phyloP scores from a whole-genome alignment of 345 rosid species.

The Gossypium anomalum region DNA sequence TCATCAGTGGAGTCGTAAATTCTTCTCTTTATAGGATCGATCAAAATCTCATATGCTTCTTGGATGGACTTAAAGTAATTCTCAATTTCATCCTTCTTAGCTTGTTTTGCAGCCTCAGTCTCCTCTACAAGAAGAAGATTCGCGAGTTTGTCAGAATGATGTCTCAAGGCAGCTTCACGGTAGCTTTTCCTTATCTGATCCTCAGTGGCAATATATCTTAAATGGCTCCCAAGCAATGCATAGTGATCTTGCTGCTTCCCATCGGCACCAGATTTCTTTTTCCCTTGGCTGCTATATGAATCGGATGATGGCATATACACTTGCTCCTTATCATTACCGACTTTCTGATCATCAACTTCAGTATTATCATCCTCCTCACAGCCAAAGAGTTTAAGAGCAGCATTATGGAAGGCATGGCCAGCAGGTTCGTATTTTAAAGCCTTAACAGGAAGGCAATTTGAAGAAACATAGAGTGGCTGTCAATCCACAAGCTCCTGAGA shows the following conservation, averaged over 20 bases:
- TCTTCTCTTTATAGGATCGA: slow-evolving; percentile 85
- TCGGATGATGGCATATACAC: slow-evolving; percentile 60
- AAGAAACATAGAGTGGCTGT: slow-evolving; percentile 58
- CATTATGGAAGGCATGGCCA: slow-evolving; percentile 81
- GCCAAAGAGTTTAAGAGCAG: slow-evolving; percentile 81
- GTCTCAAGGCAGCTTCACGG: slow-evolving; percentile 87
- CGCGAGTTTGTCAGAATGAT: slow-evolving; percentile 95
- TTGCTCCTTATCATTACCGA: slow-evolving; percentile 55
- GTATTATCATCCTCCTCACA: slow-evolving; percentile 49
- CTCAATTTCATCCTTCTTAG: slow-evolving; percentile 91
- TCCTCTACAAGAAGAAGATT: slow-evolving; percentile 80
- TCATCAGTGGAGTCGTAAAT: slow-evolving; percentile 93
- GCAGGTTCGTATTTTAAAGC: slow-evolving; percentile 81
- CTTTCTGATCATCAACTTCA: slow-evolving; percentile 48
- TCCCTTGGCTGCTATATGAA: slow-evolving; percentile 76
- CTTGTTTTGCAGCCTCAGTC: slow-evolving; percentile 86
- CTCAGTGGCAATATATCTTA: slow-evolving; percentile 95
- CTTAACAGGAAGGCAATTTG: slow-evolving; percentile 83
- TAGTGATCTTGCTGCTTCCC: slow-evolving; percentile 85
- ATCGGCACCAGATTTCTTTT: slow-evolving; percentile 74
- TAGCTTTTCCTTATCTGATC: slow-evolving; percentile 92
- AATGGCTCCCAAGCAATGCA: slow-evolving; percentile 81
- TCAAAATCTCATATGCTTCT: slow-evolving; percentile 91
- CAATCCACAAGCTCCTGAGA: slow-evolving; percentile 77
- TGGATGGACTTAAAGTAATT: slow-evolving; percentile 80